Evolutionary conservation across 495 filamentous ascomycete species (phyloP).

Genomic region (Pyrenopolyporus hunteri): DNA sequence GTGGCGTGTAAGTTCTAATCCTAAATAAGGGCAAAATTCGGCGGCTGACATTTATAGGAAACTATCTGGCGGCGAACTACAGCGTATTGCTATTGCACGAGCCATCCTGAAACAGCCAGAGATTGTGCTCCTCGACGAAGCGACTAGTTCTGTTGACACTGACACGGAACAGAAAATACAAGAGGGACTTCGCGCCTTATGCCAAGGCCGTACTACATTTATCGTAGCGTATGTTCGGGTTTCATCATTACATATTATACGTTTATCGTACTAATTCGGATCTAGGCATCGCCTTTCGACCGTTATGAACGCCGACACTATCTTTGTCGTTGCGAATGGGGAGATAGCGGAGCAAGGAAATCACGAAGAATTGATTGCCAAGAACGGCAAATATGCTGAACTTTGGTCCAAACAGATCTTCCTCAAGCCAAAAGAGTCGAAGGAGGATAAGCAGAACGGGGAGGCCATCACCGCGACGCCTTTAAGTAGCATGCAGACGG

Average conservation of each 20-base stretch:
- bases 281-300: conserved; percentile 69
- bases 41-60: conserved; percentile 46
- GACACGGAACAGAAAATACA: conserved; percentile 79
- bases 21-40: neutral
- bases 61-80: conserved; percentile 76
- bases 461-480: conserved; percentile 18
- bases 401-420: conserved; percentile 68
- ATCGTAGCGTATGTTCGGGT: conserved; percentile 63
- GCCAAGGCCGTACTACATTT: conserved; percentile 64
- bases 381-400: conserved; percentile 64
- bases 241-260: neutral
- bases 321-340: conserved; percentile 70
- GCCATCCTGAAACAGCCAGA: conserved; percentile 60
- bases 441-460: conserved; percentile 36
- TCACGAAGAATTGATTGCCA: conserved; percentile 64
- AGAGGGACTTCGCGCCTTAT: conserved; percentile 63
- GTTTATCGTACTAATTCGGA: conserved; percentile 12
- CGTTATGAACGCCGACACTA: conserved; percentile 71
- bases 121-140: conserved; percentile 63
- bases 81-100: conserved; percentile 79
- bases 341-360: conserved; percentile 68
- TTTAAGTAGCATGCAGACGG: conserved; percentile 32
- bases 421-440: conserved; percentile 53
- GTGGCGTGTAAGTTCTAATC: conserved; percentile 54
- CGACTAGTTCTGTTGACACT: conserved; percentile 64